These are phyloP conservation scores for Pyrus hybrid DNA, from an alignment of 331 rosid species.

Conservation along the genomic window DNA sequence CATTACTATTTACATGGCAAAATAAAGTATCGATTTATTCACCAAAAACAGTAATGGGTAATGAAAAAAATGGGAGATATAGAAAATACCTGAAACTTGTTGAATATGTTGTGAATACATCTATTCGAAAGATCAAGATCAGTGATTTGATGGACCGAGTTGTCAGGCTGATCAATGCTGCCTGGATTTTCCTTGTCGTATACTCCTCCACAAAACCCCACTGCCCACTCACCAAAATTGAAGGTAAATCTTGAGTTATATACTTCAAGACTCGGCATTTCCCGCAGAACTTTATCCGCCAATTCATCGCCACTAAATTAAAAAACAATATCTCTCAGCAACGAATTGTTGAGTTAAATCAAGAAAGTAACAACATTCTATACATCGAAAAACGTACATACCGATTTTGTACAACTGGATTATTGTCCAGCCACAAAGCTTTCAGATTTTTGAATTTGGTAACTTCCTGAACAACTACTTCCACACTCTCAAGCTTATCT, in stretches of 20 bases:
- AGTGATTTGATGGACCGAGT: slow-evolving; percentile 34
- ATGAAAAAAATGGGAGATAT: not conserved
- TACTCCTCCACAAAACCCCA: slow-evolving; percentile 82
- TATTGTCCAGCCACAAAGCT: slow-evolving; percentile 86
- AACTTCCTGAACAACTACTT: slow-evolving; percentile 53
- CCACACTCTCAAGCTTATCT: slow-evolving; percentile 51
- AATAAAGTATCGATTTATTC: not conserved
- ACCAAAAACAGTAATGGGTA: not conserved
- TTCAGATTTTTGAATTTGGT: slow-evolving; percentile 53
- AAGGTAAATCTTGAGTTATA: slow-evolving; percentile 63
- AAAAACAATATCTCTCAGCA: not conserved
- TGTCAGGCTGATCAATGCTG: slow-evolving; percentile 31
- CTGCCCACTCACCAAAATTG: slow-evolving; percentile 72
- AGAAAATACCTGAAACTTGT: slow-evolving; percentile 34
- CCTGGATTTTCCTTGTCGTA: slow-evolving; percentile 72
- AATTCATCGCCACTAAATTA: slow-evolving; percentile 38
- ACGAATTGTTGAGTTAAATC: not conserved
- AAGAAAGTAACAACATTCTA: not conserved
- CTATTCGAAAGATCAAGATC: slow-evolving; percentile 78
- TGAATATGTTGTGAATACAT: slow-evolving; percentile 56
- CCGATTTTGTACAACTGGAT: slow-evolving; percentile 47
- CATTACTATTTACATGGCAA: not conserved
- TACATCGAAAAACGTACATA: slow-evolving; percentile 16
- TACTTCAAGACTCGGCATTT: slow-evolving; percentile 57
- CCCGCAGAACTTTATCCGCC: slow-evolving; percentile 38